Base-by-base conservation (phyloP, 108 stramenopile genomes). In the Cyclotella choctawhatcheeana region DNA sequence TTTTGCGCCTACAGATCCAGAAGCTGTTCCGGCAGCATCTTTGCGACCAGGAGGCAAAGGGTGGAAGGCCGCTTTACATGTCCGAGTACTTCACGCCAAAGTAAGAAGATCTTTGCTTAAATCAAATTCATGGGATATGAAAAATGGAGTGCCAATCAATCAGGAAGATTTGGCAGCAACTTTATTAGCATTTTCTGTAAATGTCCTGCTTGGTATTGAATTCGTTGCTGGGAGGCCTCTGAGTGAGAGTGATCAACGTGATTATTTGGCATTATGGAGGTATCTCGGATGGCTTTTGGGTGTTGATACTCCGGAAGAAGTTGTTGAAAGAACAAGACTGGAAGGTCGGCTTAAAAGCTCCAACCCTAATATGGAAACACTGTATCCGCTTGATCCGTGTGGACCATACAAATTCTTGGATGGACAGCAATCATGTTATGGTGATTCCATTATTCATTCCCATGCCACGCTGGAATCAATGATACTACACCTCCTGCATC, bases 141-240 rank as follows among this genome's bases (percentile, higher is more conserved):
- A 75, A 14, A 64, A 80, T 68, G 93, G 93, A 37, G 65, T 94
- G 17, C 93, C 93, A 3, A 90, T 94, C 67, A 94, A 94, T 63
- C 88, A 91, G 74, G 93, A 94, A 64, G 93, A 94, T 60, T 88
- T 89, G 89, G 83, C 88, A 18, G 93, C 89, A 18, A 94, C 91
- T 0, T 56, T 92, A 22, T 68, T 92, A 16, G 91, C 93, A 12
- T 94, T 94, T 60, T 86, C 84, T 56, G 74, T 79, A 7, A 92
- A 94, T 76, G 83, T 85, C 25, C 52, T 94, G 35, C 3, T 80
- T 29, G 93, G 91, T 29, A 84, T 88, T 47, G 93, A 94, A 55
- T 68, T 88, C 2, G 29, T 89, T 2, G 40, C 84, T 13, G 93
- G 91, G 0, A 54, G 29, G 13, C 73, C 86, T 17, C 13, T 94